These are phyloP conservation scores for Gilbertella persicaria DNA, from an alignment of 371 early-diverging fungal genomes.

Conservation along the genomic window DNA sequence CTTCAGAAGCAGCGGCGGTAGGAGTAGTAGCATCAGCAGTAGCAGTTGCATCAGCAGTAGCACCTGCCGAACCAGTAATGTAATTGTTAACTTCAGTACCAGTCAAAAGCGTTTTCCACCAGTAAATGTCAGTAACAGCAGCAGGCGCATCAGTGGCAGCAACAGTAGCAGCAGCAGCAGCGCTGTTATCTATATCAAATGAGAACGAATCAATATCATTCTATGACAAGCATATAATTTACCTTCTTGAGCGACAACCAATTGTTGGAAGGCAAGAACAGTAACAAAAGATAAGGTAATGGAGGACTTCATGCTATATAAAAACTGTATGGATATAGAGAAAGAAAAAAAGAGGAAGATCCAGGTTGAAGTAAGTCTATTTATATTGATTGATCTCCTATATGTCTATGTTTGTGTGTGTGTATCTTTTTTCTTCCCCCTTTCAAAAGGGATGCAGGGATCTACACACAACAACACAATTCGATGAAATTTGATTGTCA, in stretches of 20 bases:
- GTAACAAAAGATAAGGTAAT: slow-evolving; percentile 12
- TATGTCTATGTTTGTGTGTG: not conserved
- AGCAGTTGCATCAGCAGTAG: not conserved
- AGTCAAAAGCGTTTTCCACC: slow-evolving; percentile 25
- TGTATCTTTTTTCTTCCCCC: not conserved
- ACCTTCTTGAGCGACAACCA: slow-evolving; percentile 19
- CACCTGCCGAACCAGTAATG: slow-evolving; percentile 13
- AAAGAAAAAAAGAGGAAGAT: not conserved
- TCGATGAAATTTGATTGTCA: slow-evolving; percentile 1
- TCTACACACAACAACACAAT: slow-evolving; percentile 12
- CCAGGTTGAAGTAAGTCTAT: not conserved
- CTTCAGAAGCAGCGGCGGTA: not conserved
- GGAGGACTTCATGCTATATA: slow-evolving; percentile 14
- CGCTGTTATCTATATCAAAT: not conserved
- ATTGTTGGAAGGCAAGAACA: slow-evolving; percentile 8
- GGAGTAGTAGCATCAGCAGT: not conserved
- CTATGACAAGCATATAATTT: not conserved
- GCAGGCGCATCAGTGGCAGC: slow-evolving; percentile 9
- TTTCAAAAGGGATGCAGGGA: slow-evolving; percentile 13
- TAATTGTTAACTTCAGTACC: slow-evolving; percentile 20
- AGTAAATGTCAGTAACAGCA: slow-evolving; percentile 23
- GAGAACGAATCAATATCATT: not conserved
- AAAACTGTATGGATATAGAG: not conserved
- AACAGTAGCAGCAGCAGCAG: not conserved
- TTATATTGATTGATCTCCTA: slow-evolving; percentile 1